Evolutionary conservation across 257 asterid species (phyloP).

Genomic region (Solanum medicagineum): DNA sequence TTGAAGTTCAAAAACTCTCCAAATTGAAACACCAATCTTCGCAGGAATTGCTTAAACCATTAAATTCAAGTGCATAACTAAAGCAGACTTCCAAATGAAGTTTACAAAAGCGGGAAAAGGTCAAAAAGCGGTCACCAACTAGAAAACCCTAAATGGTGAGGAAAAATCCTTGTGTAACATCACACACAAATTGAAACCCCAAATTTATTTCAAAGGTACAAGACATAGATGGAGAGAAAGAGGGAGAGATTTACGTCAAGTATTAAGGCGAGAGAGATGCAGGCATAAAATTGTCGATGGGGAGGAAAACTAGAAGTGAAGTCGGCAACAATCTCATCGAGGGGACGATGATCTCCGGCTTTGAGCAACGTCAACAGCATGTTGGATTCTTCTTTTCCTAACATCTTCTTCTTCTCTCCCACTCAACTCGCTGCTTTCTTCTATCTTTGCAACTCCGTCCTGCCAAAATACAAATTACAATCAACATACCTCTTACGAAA

Average conservation of each 20-base stretch:
- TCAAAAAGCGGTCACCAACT: not conserved
- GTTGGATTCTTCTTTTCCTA: slow-evolving; percentile 19
- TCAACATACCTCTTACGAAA: not conserved
- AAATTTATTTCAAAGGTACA: not conserved
- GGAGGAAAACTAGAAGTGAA: slow-evolving; percentile 41
- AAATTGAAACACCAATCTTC: not conserved
- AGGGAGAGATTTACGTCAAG: slow-evolving; percentile 23
- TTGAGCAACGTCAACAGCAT: slow-evolving; percentile 38
- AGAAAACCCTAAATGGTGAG: not conserved
- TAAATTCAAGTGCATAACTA: not conserved
- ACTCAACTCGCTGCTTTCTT: not conserved
- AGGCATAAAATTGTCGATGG: slow-evolving; percentile 40
- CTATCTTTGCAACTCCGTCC: not conserved
- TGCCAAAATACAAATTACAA: not conserved
- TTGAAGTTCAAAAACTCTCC: not conserved
- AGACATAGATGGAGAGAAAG: not conserved
- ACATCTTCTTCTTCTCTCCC: slow-evolving; percentile 5
- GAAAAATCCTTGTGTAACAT: not conserved
- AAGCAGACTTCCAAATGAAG: not conserved
- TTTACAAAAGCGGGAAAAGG: not conserved
- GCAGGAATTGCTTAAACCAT: not conserved
- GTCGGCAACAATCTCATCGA: slow-evolving; percentile 59
- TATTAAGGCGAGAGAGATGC: slow-evolving; percentile 67
- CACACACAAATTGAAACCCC: not conserved
- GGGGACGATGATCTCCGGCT: slow-evolving; percentile 50